Base-by-base conservation (phyloP, 78 protist genomes). In the Dictyostelium firmibasis region DNA sequence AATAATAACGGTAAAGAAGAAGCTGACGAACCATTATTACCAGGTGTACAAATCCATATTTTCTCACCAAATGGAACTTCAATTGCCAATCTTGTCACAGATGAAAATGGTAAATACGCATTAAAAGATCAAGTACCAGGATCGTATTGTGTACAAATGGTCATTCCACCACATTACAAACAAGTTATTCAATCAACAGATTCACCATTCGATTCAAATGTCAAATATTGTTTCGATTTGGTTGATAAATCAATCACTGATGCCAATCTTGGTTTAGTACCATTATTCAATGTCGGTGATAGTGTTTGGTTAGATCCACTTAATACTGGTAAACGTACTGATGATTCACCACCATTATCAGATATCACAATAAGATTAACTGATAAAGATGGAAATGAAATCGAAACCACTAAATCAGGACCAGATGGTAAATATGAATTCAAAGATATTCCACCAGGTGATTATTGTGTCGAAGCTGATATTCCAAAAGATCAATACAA, bases 1-100 rank as follows among this genome's bases (percentile, higher is more conserved):
- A 69, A 53, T 53, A 72, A 76, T 64, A 38, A 86, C 57, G 92
- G 92, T 76, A 33, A 14, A 0, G 11, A 36, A 13, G 85, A 74
- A 13, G 11, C 25, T 9, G 36, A 9, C 10, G 67, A 25, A 47
- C 44, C 62, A 86, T 18, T 23, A 57, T 36, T 76, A n/a, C 27
- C 75, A 35, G 83, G 77, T 31, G 91, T 74, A n/a, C n/a, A n/a
- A n/a, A n/a, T n/a, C n/a, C n/a, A n/a, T n/a, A n/a, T n/a, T n/a
- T n/a, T n/a, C n/a, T n/a, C n/a, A n/a, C n/a, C n/a, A n/a, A n/a
- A n/a, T n/a, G n/a, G n/a, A n/a, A n/a, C n/a, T n/a, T n/a, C n/a
- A n/a, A n/a, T n/a, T n/a, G n/a, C n/a, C n/a, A n/a, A n/a, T n/a
- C n/a, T n/a, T n/a, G n/a, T n/a, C n/a, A n/a, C n/a, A n/a, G n/a